phyloP scores from a whole-genome alignment of 768 basidiomycete genomes.

The Lactifluus piperatus region DNA sequence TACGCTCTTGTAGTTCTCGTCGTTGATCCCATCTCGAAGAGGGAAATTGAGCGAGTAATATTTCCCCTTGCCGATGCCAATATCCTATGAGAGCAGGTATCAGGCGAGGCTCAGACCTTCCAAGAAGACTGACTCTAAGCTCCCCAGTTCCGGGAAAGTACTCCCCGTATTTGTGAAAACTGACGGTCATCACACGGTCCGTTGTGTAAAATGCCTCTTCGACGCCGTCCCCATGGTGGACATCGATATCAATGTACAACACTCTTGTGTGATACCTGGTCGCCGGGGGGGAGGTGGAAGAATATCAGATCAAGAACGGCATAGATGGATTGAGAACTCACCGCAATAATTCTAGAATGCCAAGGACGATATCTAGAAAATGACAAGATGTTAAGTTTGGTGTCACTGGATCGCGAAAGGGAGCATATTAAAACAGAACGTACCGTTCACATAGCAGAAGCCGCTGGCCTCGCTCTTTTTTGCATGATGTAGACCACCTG shows the following conservation, averaged over 20 bases:
- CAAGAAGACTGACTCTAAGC: slow-evolving; percentile 51
- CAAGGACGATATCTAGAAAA: slow-evolving; percentile 83
- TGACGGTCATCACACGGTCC: slow-evolving; percentile 96
- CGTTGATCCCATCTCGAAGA: slow-evolving; percentile 87
- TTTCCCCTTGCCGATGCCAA: slow-evolving; percentile 90
- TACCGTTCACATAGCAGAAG: slow-evolving; percentile 98
- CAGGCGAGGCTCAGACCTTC: background rate
- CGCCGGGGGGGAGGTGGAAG: background rate
- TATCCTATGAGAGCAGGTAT: slow-evolving; percentile 47
- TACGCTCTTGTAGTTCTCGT: slow-evolving; percentile 89
- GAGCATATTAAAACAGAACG: slow-evolving; percentile 18
- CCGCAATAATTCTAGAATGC: slow-evolving; percentile 90
- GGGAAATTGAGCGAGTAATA: slow-evolving; percentile 94
- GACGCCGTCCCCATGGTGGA: slow-evolving; percentile 98
- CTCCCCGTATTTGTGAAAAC: slow-evolving; percentile 98
- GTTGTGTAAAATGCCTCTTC: slow-evolving; percentile 99
- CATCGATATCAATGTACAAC: slow-evolving; percentile 96
- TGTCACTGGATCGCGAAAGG: background rate
- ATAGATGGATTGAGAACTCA: slow-evolving; percentile 25
- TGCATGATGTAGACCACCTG: slow-evolving; percentile 95
- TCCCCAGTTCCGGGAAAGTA: slow-evolving; percentile 99
- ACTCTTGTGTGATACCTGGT: slow-evolving; percentile 88
- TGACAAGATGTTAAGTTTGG: background rate
- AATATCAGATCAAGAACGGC: background rate
- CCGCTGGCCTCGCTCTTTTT: slow-evolving; percentile 99